phyloP scores from a whole-genome alignment of 1,284 basidiomycete species.

The Sporisorium sorghi region DNA sequence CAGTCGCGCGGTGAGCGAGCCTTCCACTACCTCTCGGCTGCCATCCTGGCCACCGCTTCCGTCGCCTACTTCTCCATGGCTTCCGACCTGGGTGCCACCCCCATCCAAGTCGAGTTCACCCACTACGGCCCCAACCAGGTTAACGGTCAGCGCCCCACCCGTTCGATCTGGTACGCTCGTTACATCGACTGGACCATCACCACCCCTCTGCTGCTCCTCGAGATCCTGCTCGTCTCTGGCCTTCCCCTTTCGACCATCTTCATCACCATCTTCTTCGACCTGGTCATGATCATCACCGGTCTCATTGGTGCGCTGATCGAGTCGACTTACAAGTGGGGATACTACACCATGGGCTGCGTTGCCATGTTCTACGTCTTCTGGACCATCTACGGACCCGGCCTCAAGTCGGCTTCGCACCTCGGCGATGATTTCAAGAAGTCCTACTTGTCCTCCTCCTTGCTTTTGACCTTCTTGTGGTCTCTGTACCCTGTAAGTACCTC shows the following conservation, averaged over 20 bases:
- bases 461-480: slow-evolving; percentile 56
- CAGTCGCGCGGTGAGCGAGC: slow-evolving; percentile 71
- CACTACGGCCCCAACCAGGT: slow-evolving; percentile 57
- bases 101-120: slow-evolving; percentile 73
- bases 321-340: slow-evolving; percentile 73
- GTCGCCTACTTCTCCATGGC: slow-evolving; percentile 75
- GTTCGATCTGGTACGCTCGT: slow-evolving; percentile 74
- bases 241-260: slow-evolving; percentile 74
- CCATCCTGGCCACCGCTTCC: slow-evolving; percentile 66
- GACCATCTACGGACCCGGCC: slow-evolving; percentile 67
- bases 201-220: slow-evolving; percentile 74
- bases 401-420: slow-evolving; percentile 70
- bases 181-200: slow-evolving; percentile 71
- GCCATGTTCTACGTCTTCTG: slow-evolving; percentile 71
- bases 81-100: slow-evolving; percentile 75
- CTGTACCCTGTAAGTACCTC: slow-evolving; percentile 47
- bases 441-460: slow-evolving; percentile 71
- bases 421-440: slow-evolving; percentile 70
- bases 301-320: slow-evolving; percentile 74
- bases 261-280: slow-evolving; percentile 74
- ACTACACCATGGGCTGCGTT: slow-evolving; percentile 71
- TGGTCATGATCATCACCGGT: slow-evolving; percentile 72
- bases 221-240: slow-evolving; percentile 73
- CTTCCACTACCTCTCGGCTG: slow-evolving; percentile 71
- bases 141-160: slow-evolving; percentile 65